Conservation (phyloP, 1,284 basidiomycete species). For the Puccinia novopanici region DNA sequence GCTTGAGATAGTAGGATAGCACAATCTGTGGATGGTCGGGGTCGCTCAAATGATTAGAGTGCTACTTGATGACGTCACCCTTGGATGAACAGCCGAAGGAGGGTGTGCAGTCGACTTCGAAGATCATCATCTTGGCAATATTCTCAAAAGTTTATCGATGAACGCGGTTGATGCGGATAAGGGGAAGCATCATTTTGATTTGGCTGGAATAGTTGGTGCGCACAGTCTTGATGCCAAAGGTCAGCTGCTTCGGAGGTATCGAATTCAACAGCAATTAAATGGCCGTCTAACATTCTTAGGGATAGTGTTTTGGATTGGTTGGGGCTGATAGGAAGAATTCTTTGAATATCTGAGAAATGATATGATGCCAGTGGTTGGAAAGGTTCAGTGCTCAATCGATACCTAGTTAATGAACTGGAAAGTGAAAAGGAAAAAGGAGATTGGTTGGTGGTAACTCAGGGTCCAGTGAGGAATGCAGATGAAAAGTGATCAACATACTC, state of each 20-base stretch:
- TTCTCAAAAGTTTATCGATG: constrained; percentile 52
- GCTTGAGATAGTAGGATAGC: constrained; percentile 45
- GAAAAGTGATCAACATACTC: constrained; percentile 52
- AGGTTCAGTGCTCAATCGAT: constrained; percentile 55
- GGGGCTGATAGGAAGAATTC: constrained; percentile 54
- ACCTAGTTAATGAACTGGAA: constrained; percentile 53
- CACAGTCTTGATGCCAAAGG: constrained; percentile 55
- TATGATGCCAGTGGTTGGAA: constrained; percentile 55
- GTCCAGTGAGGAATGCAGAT: not conserved
- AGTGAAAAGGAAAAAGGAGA: not conserved
- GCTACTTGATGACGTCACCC: constrained; percentile 13
- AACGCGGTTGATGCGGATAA: constrained; percentile 54
- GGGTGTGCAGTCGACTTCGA: constrained; percentile 28
- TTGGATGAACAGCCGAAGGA: not conserved
- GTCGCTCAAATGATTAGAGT: not conserved
- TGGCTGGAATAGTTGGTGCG: constrained; percentile 53
- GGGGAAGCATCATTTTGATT: constrained; percentile 55
- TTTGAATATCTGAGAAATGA: constrained; percentile 54
- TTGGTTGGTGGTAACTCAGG: not conserved
- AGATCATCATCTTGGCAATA: constrained; percentile 53
- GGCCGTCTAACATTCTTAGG: constrained; percentile 52
- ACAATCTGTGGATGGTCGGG: constrained; percentile 18
- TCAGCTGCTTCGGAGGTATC: constrained; percentile 55
- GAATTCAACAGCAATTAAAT: constrained; percentile 55
- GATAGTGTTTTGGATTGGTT: constrained; percentile 53